A percentile compares a stretch with the other conserved stretches of the same genome.
phyloP scores from a whole-genome alignment of 345 rosid species.

The Arabidopsis suecica region DNA sequence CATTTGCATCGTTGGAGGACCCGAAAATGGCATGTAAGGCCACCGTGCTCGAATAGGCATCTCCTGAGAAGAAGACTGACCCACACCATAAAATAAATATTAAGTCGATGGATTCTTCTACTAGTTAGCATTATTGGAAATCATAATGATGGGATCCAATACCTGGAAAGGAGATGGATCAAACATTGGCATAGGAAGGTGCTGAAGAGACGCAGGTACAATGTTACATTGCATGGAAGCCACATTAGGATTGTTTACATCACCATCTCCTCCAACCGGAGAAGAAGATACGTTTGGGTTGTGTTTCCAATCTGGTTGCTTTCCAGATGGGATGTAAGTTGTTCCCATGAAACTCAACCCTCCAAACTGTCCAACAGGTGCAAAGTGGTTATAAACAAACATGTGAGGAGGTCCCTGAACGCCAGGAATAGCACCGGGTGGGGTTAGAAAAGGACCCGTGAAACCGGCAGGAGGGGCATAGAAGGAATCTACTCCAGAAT shows the following conservation, averaged over 20 bases:
- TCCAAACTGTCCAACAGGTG: conserved; percentile 97
- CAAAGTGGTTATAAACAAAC: conserved; percentile 97
- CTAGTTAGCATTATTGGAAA: conserved; percentile 26
- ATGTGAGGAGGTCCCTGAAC: conserved; percentile 95
- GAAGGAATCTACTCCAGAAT: conserved; percentile 90
- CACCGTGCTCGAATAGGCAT: conserved; percentile 78
- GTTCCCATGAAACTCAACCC: conserved; percentile 98
- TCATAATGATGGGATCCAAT: conserved; percentile 10
- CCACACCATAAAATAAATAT: conserved; percentile 24
- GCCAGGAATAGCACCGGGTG: conserved; percentile 88
- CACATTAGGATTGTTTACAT: conserved; percentile 59
- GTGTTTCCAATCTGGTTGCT: conserved; percentile 97
- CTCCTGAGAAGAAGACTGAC: conserved; percentile 77
- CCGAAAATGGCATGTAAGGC: conserved; percentile 71
- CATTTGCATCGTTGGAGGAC: conserved; percentile 61
- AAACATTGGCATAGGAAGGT: conserved; percentile 92
- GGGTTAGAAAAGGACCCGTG: conserved; percentile 83
- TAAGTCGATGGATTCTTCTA: conserved; percentile 24
- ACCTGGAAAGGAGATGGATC: conserved; percentile 98
- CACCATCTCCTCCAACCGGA: conserved; percentile 65
- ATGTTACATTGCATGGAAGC: conserved; percentile 68
- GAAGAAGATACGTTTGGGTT: conserved; percentile 64
- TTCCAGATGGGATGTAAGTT: conserved; percentile 84
- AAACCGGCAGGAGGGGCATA: conserved; percentile 89
- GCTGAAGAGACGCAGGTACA: conserved; percentile 73